These are phyloP conservation scores for Abrus pulchellus DNA, from an alignment of 306 rosid species.

Conservation along the genomic window DNA sequence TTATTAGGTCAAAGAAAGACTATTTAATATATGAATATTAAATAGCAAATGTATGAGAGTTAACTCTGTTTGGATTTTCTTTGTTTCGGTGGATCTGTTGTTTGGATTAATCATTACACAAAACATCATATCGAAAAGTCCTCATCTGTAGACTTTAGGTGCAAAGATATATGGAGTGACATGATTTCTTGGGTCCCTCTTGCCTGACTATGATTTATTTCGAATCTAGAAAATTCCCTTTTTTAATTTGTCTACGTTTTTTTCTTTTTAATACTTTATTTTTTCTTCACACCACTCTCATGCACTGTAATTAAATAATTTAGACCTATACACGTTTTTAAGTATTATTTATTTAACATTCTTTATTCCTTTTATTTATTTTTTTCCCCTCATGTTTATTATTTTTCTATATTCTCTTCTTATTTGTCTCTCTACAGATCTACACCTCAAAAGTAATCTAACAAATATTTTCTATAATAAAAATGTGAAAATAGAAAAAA, in stretches of 20 bases:
- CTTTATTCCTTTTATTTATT: too few species aligned
- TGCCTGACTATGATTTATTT: conserved; percentile 40
- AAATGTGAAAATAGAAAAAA: too few species aligned
- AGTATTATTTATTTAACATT: too few species aligned
- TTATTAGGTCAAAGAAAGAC: conserved; percentile 36
- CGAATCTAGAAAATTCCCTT: conserved; percentile 38
- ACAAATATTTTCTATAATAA: too few species aligned
- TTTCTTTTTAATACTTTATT: not conserved
- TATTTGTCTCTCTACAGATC: too few species aligned
- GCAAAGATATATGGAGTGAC: conserved; percentile 33
- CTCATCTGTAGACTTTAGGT: conserved; percentile 30
- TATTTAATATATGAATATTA: not conserved
- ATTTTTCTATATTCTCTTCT: too few species aligned
- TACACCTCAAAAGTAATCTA: too few species aligned
- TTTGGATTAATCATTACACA: conserved; percentile 7
- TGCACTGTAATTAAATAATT: not conserved
- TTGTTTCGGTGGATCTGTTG: not conserved
- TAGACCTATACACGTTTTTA: too few species aligned
- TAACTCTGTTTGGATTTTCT: not conserved
- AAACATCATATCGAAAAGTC: conserved; percentile 27
- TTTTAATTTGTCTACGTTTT: not conserved
- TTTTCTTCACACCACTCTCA: not conserved
- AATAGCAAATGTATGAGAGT: not conserved
- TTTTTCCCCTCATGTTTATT: too few species aligned
- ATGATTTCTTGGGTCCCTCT: conserved; percentile 50